phyloP scores from a whole-genome alignment of 768 basidiomycete species.

The Mycena alexandri region DNA sequence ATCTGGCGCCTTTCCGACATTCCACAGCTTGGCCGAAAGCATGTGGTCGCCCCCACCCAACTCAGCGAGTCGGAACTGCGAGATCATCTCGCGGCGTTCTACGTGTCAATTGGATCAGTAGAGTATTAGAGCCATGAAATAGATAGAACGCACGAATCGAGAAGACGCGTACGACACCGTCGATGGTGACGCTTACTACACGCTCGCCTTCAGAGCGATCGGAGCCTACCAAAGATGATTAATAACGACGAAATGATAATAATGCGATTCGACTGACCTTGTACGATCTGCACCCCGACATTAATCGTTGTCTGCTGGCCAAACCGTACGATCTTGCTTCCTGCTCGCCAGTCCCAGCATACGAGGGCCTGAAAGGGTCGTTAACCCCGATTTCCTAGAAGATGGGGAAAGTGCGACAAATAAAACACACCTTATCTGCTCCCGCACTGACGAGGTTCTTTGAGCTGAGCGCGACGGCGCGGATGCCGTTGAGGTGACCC shows the following conservation, averaged over 20 bases:
- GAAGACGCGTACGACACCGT: conserved; percentile 91
- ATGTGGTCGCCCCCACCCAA: conserved; percentile 77
- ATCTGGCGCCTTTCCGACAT: conserved; percentile 85
- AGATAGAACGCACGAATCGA: conserved; percentile 80
- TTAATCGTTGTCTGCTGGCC: conserved; percentile 95
- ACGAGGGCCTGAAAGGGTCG: conserved; percentile 65
- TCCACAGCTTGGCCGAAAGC: conserved; percentile 74
- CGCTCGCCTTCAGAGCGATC: conserved; percentile 72
- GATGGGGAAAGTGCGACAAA: background rate
- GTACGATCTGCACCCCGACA: conserved; percentile 89
- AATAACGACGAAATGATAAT: background rate
- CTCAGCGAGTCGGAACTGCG: conserved; percentile 75
- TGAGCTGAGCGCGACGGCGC: conserved; percentile 76
- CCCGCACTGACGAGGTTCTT: conserved; percentile 89
- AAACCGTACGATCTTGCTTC: conserved; percentile 64
- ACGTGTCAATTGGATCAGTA: background rate
- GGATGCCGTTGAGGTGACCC: conserved; percentile 78
- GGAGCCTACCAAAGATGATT: no score
- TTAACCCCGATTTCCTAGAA: background rate
- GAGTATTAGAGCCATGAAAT: background rate
- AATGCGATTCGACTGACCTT: conserved; percentile 48
- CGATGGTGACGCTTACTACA: conserved; percentile 92
- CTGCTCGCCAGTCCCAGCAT: conserved; percentile 89
- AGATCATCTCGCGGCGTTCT: conserved; percentile 88
- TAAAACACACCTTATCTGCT: conserved; percentile 48